Base-by-base conservation (phyloP, 2,329 filamentous ascomycete species). In the Ophiostoma pallidulum region DNA sequence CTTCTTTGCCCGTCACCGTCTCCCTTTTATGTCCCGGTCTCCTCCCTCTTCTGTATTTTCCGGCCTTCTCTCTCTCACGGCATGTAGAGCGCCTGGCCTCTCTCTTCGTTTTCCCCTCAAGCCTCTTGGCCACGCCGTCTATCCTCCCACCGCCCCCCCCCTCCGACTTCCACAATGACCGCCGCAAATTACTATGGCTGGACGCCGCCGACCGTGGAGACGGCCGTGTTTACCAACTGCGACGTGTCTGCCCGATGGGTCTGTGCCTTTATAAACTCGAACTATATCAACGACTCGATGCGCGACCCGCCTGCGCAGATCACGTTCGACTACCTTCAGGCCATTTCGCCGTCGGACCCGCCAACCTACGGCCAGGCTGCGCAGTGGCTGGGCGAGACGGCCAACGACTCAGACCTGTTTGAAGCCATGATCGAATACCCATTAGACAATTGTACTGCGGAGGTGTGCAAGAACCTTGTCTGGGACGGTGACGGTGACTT, bases 401-500 rank as follows among this genome's bases (percentile, higher is more conserved):
- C 20, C 16, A 8, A 4, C 16, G 22, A 37, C 20, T 14, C 31
- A 12, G n/a, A 22, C 9, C 19, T 37, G 19, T 41, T 18, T n/a
- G 6, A 33, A 1, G 8, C 6, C 5, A 49, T 51, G 39, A 3
- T 39, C 19, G 10, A 28, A 10, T 53, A 26, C 13, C 45, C 51
- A 7, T 35, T 28, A 13, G 4, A 18, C 2, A 19, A 24, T 3
- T 53, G 49, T n/a, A 7, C 37, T 3, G 9, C 2, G 3, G 20
- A 50, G 5, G 31, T 56, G 14, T 57, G 55, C 45, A 35, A 45
- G 40, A 45, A 46, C 6, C 41, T 57, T 6, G 39, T 45, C 42
- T 57, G 53, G 48, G 29, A 32, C 4, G 55, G 56, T 26, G 54
- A 58, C n/a, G 24, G 47, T 7, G 56, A 58, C 32, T 42, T 55